phyloP scores from a whole-genome alignment of 176 grass and related monocot genomes.

The Oryza brachyantha region DNA sequence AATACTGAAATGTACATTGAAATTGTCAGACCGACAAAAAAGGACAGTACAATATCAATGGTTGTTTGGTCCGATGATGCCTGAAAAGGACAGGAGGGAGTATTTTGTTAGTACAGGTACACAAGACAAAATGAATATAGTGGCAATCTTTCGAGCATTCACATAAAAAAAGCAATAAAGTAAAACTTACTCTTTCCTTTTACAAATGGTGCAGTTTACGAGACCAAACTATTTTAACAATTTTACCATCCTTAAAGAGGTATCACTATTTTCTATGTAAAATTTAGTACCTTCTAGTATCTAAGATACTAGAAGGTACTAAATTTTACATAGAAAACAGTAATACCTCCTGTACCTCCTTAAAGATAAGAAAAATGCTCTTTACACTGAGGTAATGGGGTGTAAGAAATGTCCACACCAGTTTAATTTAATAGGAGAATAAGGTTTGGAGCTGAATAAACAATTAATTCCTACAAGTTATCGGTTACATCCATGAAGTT shows the following conservation, averaged over 20 bases:
- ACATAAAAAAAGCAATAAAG: neutral
- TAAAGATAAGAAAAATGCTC: too few species aligned
- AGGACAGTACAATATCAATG: constrained; percentile 74
- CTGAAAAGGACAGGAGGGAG: constrained; percentile 46
- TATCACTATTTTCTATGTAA: too few species aligned
- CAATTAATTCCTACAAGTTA: neutral
- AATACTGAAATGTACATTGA: constrained; percentile 89
- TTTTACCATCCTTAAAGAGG: too few species aligned
- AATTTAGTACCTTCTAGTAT: too few species aligned
- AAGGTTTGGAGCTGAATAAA: neutral
- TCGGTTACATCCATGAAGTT: neutral
- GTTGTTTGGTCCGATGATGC: constrained; percentile 95
- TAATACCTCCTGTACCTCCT: too few species aligned
- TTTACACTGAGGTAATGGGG: neutral
- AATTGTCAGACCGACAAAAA: constrained; percentile 78
- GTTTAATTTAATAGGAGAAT: neutral
- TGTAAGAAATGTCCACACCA: neutral
- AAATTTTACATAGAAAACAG: too few species aligned
- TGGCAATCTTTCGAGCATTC: neutral
- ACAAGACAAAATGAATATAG: neutral
- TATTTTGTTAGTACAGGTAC: neutral
- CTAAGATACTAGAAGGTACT: too few species aligned
- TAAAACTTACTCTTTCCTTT: neutral
- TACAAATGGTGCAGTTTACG: neutral
- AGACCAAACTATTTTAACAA: neutral